Base-by-base conservation (phyloP, 164 flowering plant species). In the Chimonanthus salicifolius region DNA sequence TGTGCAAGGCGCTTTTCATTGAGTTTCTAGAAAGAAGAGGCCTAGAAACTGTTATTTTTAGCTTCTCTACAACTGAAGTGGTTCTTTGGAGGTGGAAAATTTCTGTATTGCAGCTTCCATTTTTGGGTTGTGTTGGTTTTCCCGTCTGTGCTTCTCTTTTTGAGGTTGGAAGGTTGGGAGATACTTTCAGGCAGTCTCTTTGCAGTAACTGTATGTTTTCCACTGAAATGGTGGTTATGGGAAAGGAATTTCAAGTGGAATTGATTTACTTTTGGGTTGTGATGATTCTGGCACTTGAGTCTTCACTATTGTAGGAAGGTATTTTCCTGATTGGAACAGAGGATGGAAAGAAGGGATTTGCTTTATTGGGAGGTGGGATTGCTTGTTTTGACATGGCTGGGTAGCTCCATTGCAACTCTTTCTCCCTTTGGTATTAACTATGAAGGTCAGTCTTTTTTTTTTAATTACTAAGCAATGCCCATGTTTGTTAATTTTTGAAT, bases 351-450 rank as follows among this genome's bases (percentile, higher is more conserved):
- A 33, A 72, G 45, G 54, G 64, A 73, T 47, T 77, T 69, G 33
- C 47, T 78, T 71, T 68, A 78, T 20, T 83, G 85, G 88, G 71
- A 66, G 74, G 64, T 85, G 64, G 85, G 82, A 64, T 79, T 88
- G 20, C 77, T 90, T 79, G 70, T 94, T 77, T 81, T 86, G 81
- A 75, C 80, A 65, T 78, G 87, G 74, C 73, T 89, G 78, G 84
- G 77, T 72, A 51, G 75, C 73, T 82, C 83, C 77, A 82, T 74
- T 84, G 94, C 98, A 58, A 85, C 94, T 74, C 96, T 94, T 70
- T 92, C 98, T 80, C 98, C 98, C 63, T 74, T 89, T 78, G 98
- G 98, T 67, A 75, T 92, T 1, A 94, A 94, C 78, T 90, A 86
- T 81, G 98, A 94, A 94, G 98, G 98, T 94, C 58, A 75, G 88